Evolutionary conservation across 2,329 filamentous ascomycete genomes (phyloP), one percentile per base, ranked within the genome.

Genomic region (Madurella mycetomatis): DNA sequence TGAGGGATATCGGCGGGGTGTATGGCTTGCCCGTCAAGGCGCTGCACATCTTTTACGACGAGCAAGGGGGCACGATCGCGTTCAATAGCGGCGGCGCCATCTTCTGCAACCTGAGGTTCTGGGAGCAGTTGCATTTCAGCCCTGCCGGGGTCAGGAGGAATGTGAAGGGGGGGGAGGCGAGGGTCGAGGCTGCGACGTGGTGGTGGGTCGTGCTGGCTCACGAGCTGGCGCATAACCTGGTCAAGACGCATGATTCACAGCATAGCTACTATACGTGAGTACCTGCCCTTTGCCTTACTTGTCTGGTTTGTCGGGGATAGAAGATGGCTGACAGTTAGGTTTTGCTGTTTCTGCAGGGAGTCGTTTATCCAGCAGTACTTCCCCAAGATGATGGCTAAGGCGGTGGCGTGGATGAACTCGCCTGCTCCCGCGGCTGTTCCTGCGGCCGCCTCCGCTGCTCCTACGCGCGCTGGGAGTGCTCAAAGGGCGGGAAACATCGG

Each of bases 141-240:
- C 25, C 25, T 25, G 25, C 7, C 25, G 25, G 25, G 25, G 25
- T 3, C 43, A 65, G 73, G 13, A 70, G 76, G 58, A 69, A 83
- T 46, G 64, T 60, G 62, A 56, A 61, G 60, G 47, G 72, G 54
- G 47, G 68, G 17, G 68, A 78, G 51, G 81, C 75, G 15, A 83
- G 76, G 67, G 77, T 82, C 4, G 87, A 94, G 57, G 89, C 89
- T 2, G 76, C 84, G 54, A 82, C 87, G 1, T 95, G 92, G 77
- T 40, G 92, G 92, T 96, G 88, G 83, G 88, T 96, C 60, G 91
- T 94, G n/a, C 70, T 96, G 57, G 95, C 91, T 58, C 94, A 99
- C 69, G 95, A 99, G 73, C 73, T 99, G 69, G 92, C 94, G 54
- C 94, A 99, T 72, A 99, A 99, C 68, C 73, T 99, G 51, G 90